A percentile compares a stretch with the other conserved stretches of the same genome.
These are phyloP conservation scores for Drosera capensis DNA, from an alignment of 148 eudicot species.

Conservation along the genomic window DNA sequence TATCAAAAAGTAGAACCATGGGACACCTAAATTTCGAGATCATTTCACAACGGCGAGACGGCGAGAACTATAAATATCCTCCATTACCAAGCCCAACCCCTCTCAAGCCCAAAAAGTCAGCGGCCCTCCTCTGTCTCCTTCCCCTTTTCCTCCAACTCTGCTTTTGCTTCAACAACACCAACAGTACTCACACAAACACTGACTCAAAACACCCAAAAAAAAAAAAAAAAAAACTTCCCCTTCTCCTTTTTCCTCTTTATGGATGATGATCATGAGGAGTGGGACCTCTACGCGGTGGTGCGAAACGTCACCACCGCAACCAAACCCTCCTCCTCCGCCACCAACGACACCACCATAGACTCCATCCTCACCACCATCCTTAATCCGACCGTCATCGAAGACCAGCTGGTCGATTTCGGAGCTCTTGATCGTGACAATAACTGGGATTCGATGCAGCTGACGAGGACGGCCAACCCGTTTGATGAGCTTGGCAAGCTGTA, in stretches of 20 bases:
- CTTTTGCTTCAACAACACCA: too few relatives aligned
- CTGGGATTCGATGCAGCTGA: not conserved
- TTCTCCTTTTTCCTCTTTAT: not conserved
- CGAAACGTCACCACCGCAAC: not conserved
- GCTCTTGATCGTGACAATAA: not conserved
- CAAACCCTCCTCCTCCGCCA: too few relatives aligned
- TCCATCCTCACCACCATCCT: not conserved
- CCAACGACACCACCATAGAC: not conserved
- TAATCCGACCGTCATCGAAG: not conserved
- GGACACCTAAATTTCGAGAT: too few relatives aligned
- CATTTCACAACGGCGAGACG: too few relatives aligned
- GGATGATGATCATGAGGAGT: not conserved
- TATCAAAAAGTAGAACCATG: too few relatives aligned
- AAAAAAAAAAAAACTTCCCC: not conserved
- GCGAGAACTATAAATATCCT: too few relatives aligned
- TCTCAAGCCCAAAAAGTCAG: too few relatives aligned
- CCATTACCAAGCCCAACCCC: too few relatives aligned
- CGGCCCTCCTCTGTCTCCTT: too few relatives aligned
- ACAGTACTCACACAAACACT: too few relatives aligned
- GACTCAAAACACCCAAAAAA: too few relatives aligned
- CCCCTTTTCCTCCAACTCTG: too few relatives aligned
- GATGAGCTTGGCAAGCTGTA: not conserved
- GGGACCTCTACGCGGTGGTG: conserved; percentile 1
- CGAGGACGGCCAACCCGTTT: not conserved
- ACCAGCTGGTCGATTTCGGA: not conserved